phyloP scores from a whole-genome alignment of 2,329 filamentous ascomycete genomes.

The Xylaria sp. region DNA sequence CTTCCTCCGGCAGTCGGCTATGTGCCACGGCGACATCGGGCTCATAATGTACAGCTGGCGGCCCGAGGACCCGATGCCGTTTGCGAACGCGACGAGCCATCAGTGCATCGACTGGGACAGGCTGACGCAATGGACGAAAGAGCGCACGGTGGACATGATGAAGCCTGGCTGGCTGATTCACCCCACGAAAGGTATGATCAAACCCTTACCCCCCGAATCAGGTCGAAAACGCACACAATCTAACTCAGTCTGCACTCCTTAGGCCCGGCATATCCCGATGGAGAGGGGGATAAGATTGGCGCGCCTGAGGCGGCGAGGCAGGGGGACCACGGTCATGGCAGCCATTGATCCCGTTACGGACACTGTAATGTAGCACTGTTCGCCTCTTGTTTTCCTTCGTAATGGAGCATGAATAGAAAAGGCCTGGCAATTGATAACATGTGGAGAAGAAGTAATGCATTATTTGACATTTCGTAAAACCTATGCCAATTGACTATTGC shows the following conservation, averaged over 20 bases:
- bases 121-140: conserved; percentile 1
- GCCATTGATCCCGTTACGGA: neutral
- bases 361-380: no score
- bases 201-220: neutral
- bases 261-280: conserved; percentile 2
- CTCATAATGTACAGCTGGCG: conserved; percentile 11
- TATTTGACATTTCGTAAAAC: no score
- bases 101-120: conserved; percentile 10
- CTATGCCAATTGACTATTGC: no score
- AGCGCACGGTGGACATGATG: conserved; percentile 2
- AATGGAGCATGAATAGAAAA: no score
- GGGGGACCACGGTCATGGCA: neutral
- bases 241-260: neutral
- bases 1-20: conserved; percentile 5
- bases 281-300: neutral
- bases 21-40: conserved; percentile 12
- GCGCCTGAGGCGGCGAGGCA: neutral
- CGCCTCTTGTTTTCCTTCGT: no score
- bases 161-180: conserved; percentile 4
- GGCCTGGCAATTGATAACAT: no score
- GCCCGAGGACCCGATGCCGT: neutral
- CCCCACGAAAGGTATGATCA: conserved; percentile 1
- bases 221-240: neutral
- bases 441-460: no score
- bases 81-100: conserved; percentile 4